Conservation (phyloP, 768 basidiomycete species). For the Amanita fuliginea region DNA sequence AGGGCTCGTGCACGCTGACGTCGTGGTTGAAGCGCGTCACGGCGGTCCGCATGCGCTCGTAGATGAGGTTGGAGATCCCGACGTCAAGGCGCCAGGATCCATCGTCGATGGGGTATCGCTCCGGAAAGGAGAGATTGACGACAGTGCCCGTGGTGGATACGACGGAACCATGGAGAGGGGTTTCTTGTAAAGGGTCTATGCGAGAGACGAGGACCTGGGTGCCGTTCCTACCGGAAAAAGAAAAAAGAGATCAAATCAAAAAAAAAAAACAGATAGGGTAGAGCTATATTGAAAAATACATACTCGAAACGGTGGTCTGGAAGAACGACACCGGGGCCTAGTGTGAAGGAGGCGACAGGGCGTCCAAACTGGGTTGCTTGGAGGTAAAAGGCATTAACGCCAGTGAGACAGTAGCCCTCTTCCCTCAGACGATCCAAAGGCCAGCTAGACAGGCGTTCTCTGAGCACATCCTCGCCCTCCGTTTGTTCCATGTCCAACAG, state of each 20-base stretch:
- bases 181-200: slow-evolving; percentile 48
- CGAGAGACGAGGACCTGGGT: slow-evolving; percentile 56
- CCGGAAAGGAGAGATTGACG: slow-evolving; percentile 47
- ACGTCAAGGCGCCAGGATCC: slow-evolving; percentile 62
- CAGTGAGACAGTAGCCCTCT: slow-evolving; percentile 68
- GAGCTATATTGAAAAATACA: slow-evolving; percentile 10
- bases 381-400: slow-evolving; percentile 58
- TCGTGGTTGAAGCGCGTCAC: slow-evolving; percentile 47
- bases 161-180: slow-evolving; percentile 43
- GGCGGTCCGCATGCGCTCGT: slow-evolving; percentile 60
- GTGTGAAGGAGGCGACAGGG: slow-evolving; percentile 52
- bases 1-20: slow-evolving; percentile 28
- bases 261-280: background rate
- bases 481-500: slow-evolving; percentile 43
- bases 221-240: slow-evolving; percentile 45
- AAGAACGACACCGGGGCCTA: slow-evolving; percentile 52
- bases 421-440: slow-evolving; percentile 41
- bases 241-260: too few relatives aligned
- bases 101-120: slow-evolving; percentile 30
- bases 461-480: slow-evolving; percentile 48
- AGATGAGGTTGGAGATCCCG: slow-evolving; percentile 54
- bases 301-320: slow-evolving; percentile 67
- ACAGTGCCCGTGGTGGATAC: slow-evolving; percentile 37
- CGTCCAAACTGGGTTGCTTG: slow-evolving; percentile 51
- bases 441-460: slow-evolving; percentile 62